Evolutionary conservation across 495 filamentous ascomycete genomes (phyloP).

Genomic region (Pseudoneurospora amorphoporcata): DNA sequence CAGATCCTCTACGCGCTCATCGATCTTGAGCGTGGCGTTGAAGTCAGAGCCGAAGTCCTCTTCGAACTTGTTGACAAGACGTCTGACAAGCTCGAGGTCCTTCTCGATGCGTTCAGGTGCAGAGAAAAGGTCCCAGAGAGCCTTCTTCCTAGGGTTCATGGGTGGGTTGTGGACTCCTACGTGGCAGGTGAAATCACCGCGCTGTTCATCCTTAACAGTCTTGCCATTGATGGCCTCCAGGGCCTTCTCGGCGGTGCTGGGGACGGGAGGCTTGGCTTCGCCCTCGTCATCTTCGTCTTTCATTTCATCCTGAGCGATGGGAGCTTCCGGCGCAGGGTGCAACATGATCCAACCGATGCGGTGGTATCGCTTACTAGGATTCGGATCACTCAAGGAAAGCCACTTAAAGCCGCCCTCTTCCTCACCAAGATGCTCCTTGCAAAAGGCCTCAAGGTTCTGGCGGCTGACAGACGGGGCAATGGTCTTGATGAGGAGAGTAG

Average conservation of each 20-base stretch:
- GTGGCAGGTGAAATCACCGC: slow-evolving; percentile 94
- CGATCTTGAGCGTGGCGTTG: slow-evolving; percentile 67
- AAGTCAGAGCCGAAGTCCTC: slow-evolving; percentile 60
- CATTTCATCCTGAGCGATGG: slow-evolving; percentile 50
- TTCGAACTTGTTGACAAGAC: slow-evolving; percentile 71
- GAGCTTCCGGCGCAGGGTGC: slow-evolving; percentile 59
- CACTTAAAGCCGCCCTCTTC: slow-evolving; percentile 80
- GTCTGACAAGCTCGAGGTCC: slow-evolving; percentile 67
- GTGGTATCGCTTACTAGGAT: slow-evolving; percentile 92
- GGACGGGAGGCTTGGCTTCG: slow-evolving; percentile 25
- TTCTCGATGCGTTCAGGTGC: slow-evolving; percentile 78
- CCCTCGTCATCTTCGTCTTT: slow-evolving; percentile 46
- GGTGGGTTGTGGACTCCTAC: slow-evolving; percentile 92
- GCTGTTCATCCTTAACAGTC: slow-evolving; percentile 83
- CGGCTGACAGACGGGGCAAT: slow-evolving; percentile 93
- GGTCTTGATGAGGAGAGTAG: slow-evolving; percentile 93
- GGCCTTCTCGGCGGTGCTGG: slow-evolving; percentile 66
- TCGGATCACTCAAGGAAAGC: slow-evolving; percentile 90
- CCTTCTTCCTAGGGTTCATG: slow-evolving; percentile 81
- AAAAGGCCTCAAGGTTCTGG: slow-evolving; percentile 84
- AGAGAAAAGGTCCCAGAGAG: slow-evolving; percentile 92
- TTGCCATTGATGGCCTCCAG: slow-evolving; percentile 91
- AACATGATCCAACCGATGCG: slow-evolving; percentile 98
- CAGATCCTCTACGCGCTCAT: slow-evolving; percentile 75
- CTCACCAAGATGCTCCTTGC: slow-evolving; percentile 82